Evolutionary conservation across 257 asterid species (phyloP).

Genomic region (Solanum bulbocastanum): DNA sequence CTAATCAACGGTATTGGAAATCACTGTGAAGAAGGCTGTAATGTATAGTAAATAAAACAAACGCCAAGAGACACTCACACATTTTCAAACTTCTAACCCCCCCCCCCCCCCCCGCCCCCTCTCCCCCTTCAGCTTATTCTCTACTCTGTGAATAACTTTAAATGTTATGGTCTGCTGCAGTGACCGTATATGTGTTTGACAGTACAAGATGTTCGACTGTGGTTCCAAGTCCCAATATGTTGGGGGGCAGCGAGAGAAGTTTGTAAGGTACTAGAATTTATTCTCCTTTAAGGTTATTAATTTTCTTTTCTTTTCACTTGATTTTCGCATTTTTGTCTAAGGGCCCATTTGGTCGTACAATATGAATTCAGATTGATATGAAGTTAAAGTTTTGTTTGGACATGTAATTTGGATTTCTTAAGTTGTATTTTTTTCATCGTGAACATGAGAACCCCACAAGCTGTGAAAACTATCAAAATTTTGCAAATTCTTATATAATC

Average conservation of each 20-base stretch:
- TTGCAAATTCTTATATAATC: background rate
- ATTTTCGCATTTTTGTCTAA: background rate
- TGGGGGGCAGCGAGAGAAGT: constrained; percentile 75
- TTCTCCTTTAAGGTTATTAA: background rate
- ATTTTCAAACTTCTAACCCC: background rate
- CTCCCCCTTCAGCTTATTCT: background rate
- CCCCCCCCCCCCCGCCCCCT: background rate
- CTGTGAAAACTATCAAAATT: background rate
- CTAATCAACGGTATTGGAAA: background rate
- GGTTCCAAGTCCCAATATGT: constrained; percentile 62
- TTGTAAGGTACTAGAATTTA: constrained; percentile 51
- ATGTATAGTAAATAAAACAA: background rate
- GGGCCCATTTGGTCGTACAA: background rate
- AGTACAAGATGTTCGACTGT: constrained; percentile 62
- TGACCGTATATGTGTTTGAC: constrained; percentile 17
- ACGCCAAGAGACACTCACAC: background rate
- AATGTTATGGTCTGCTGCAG: constrained; percentile 32
- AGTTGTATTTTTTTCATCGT: background rate
- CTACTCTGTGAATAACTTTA: constrained; percentile 1
- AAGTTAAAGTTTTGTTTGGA: background rate
- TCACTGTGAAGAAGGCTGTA: background rate
- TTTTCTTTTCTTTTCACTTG: background rate
- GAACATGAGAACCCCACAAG: background rate
- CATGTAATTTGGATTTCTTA: background rate
- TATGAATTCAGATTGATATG: background rate